phyloP scores from a whole-genome alignment of 768 basidiomycete species.

The button mushroom (Agaricus bisporus) region DNA sequence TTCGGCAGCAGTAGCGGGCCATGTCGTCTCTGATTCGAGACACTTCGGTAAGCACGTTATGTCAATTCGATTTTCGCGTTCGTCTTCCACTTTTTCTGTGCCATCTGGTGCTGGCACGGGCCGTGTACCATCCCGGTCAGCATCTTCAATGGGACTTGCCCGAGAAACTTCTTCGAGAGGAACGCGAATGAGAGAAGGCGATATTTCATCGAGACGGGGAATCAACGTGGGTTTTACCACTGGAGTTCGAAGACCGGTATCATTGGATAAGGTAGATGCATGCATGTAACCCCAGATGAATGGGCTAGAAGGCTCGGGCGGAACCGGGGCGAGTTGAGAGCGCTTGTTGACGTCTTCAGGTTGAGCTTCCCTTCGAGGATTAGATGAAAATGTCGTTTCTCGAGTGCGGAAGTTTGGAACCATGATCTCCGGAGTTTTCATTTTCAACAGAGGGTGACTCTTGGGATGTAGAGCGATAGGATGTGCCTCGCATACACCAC shows the following conservation, averaged over 20 bases:
- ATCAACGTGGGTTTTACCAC: background rate
- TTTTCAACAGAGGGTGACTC: constrained; percentile 71
- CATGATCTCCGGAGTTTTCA: constrained; percentile 45
- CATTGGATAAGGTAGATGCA: background rate
- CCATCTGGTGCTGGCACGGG: background rate
- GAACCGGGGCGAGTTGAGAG: background rate
- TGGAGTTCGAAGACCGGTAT: background rate
- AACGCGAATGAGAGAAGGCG: constrained; percentile 8
- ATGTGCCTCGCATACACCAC: constrained; percentile 69
- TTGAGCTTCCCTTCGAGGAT: background rate
- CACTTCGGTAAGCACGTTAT: too few relatives aligned
- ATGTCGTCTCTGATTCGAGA: background rate
- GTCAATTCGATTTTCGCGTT: background rate
- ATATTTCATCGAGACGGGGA: constrained; percentile 11
- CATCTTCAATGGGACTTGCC: background rate
- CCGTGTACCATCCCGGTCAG: background rate
- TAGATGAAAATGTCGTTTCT: background rate
- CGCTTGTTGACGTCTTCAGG: background rate
- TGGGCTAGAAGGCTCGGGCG: background rate
- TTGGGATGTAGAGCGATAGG: constrained; percentile 72
- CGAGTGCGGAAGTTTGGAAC: constrained; percentile 26
- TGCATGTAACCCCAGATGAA: constrained; percentile 9
- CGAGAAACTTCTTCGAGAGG: background rate
- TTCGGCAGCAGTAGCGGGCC: constrained; percentile 4
- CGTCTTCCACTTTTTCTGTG: background rate